Evolutionary conservation across 352 stramenopile genomes (phyloP).

Genomic region (Thraustochytrium striatum): DNA sequence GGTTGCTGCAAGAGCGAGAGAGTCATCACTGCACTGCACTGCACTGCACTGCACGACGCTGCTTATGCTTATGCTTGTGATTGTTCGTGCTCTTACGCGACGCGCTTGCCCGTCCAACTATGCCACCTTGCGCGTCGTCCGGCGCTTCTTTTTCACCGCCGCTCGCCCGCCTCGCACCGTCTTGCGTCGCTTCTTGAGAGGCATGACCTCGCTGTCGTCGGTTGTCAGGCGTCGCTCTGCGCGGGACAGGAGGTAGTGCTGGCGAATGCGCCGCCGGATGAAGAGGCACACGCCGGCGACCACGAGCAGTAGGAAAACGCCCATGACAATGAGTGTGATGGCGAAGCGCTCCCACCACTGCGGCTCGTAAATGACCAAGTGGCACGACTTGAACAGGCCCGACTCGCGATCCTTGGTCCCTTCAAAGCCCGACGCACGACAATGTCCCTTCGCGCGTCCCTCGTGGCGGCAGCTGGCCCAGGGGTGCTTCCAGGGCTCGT

Average conservation of each 20-base stretch:
- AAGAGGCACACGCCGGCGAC: constrained; percentile 65
- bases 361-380: constrained; percentile 89
- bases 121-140: constrained; percentile 24
- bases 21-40: too few species aligned
- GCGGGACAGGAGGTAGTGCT: constrained; percentile 75
- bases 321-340: constrained; percentile 50
- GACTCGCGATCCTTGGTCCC: constrained; percentile 74
- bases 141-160: constrained; percentile 27
- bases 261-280: constrained; percentile 71
- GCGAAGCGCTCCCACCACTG: constrained; percentile 63
- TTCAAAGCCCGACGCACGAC: constrained; percentile 85
- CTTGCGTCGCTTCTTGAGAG: background rate
- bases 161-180: background rate
- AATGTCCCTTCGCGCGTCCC: constrained; percentile 85
- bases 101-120: too few species aligned
- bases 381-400: constrained; percentile 83
- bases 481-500: constrained; percentile 72
- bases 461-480: constrained; percentile 65
- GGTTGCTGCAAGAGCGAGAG: background rate
- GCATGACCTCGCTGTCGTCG: constrained; percentile 9
- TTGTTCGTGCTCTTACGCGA: too few species aligned
- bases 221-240: constrained; percentile 73
- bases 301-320: constrained; percentile 62
- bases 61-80: too few species aligned
- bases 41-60: too few species aligned